A percentile compares a stretch with the other conserved stretches of the same genome.
Evolutionary conservation across 192 early-diverging fungal species (phyloP).

Genomic region (Phycomyces nitens): DNA sequence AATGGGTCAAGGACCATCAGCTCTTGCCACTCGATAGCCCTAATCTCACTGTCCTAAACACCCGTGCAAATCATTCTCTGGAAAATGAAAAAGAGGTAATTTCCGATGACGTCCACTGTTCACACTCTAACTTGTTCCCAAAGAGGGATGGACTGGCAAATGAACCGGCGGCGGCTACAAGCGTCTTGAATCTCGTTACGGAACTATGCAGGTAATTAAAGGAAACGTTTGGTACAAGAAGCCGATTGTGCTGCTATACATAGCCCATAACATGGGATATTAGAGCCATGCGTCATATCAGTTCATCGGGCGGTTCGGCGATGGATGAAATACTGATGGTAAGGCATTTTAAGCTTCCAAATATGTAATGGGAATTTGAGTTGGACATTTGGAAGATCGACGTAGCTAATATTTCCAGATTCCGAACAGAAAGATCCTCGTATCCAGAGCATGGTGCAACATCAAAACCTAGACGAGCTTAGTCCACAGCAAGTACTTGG

Average conservation of each 20-base stretch:
- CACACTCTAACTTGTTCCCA: neutral
- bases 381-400: neutral
- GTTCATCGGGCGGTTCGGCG: neutral
- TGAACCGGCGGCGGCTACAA: neutral
- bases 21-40: neutral
- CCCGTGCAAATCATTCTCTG: neutral
- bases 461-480: neutral
- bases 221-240: neutral
- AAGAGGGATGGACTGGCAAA: neutral
- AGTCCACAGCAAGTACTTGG: neutral
- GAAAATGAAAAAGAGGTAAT: neutral
- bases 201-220: neutral
- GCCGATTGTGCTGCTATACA: neutral
- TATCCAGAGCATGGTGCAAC: neutral
- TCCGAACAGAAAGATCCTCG: neutral
- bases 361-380: neutral
- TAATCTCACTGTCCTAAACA: neutral
- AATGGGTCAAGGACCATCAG: slow-evolving; percentile 3
- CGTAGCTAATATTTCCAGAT: no score
- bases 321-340: neutral
- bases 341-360: neutral
- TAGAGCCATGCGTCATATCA: slow-evolving; percentile 1
- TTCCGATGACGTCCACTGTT: neutral
- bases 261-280: neutral
- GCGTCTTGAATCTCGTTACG: neutral